A percentile compares a stretch with the other conserved stretches of the same genome.
phyloP scores from a whole-genome alignment of 2,329 filamentous ascomycete genomes.

The Penicillium sp. region DNA sequence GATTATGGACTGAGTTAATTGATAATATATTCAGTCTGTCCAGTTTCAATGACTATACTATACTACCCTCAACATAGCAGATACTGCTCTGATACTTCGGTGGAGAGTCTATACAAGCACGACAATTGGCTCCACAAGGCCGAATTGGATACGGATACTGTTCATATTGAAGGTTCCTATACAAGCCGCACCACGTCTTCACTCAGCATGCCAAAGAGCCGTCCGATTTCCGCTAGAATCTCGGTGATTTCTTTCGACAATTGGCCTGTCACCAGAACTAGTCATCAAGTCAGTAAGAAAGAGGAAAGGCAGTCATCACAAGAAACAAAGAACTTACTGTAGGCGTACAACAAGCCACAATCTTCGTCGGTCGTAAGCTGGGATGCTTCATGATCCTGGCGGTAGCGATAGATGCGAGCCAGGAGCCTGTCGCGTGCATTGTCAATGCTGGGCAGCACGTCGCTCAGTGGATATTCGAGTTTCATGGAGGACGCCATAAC shows the following conservation, averaged over 20 bases:
- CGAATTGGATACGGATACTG: too few species aligned
- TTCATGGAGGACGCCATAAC: slow-evolving; percentile 88
- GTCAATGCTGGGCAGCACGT: slow-evolving; percentile 77
- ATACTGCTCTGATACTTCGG: too few species aligned
- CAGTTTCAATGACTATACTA: too few species aligned
- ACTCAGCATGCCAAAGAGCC: slow-evolving; percentile 56
- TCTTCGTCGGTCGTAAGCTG: slow-evolving; percentile 53
- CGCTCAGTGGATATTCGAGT: slow-evolving; percentile 86
- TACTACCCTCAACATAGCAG: too few species aligned
- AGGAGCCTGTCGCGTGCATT: slow-evolving; percentile 75
- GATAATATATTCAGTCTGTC: too few species aligned
- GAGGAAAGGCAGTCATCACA: too few species aligned
- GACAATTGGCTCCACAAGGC: too few species aligned
- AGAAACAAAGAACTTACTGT: slow-evolving; percentile 50
- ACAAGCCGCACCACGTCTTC: slow-evolving; percentile 57
- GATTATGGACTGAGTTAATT: background rate
- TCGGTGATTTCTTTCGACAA: slow-evolving; percentile 51
- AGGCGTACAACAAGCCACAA: slow-evolving; percentile 88
- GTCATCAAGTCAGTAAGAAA: slow-evolving; percentile 3
- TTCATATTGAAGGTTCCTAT: too few species aligned
- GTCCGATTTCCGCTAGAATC: slow-evolving; percentile 53
- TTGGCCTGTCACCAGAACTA: slow-evolving; percentile 58
- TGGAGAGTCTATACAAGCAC: too few species aligned
- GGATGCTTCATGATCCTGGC: slow-evolving; percentile 58
- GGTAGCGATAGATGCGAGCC: slow-evolving; percentile 80